Evolutionary conservation across 768 basidiomycete species (phyloP).

Genomic region (Asterophora lycoperdoides): DNA sequence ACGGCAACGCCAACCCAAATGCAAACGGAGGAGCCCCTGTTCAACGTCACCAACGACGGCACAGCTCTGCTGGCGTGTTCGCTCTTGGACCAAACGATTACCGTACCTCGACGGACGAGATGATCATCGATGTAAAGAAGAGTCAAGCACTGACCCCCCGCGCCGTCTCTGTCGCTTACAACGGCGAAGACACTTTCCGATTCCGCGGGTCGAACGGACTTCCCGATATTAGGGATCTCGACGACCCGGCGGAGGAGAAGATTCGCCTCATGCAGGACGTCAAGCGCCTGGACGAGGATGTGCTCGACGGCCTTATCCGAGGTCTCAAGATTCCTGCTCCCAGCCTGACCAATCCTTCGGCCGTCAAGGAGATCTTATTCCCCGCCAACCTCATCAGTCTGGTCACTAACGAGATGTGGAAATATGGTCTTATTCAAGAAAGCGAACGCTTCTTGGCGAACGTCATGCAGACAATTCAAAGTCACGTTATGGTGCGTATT

Average conservation of each 20-base stretch:
- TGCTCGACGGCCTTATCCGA: conserved; percentile 84
- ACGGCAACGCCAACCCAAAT: conserved; percentile 28
- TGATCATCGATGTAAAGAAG: conserved; percentile 70
- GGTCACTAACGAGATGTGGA: conserved; percentile 99
- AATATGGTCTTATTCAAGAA: conserved; percentile 93
- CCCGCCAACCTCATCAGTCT: conserved; percentile 97
- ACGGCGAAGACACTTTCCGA: conserved; percentile 74
- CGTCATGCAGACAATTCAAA: conserved; percentile 97
- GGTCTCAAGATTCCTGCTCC: conserved; percentile 92
- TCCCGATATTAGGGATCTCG: conserved; percentile 68
- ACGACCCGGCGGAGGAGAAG: conserved; percentile 94
- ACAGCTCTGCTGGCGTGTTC: conserved; percentile 83
- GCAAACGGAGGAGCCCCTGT: conserved; percentile 19
- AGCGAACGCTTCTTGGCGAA: conserved; percentile 98
- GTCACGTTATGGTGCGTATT: conserved; percentile 91
- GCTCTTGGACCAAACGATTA: conserved; percentile 53
- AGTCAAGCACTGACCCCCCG: conserved; percentile 70
- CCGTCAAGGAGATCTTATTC: conserved; percentile 96
- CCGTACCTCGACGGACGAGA: conserved; percentile 74
- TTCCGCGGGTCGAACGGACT: conserved; percentile 58
- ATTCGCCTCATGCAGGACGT: conserved; percentile 89
- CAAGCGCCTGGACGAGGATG: conserved; percentile 88
- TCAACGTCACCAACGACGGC: conserved; percentile 73
- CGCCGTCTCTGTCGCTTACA: conserved; percentile 85
- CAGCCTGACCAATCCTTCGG: conserved; percentile 85